phyloP scores from a whole-genome alignment of 345 rosid genomes.

The Lepidium africanum region DNA sequence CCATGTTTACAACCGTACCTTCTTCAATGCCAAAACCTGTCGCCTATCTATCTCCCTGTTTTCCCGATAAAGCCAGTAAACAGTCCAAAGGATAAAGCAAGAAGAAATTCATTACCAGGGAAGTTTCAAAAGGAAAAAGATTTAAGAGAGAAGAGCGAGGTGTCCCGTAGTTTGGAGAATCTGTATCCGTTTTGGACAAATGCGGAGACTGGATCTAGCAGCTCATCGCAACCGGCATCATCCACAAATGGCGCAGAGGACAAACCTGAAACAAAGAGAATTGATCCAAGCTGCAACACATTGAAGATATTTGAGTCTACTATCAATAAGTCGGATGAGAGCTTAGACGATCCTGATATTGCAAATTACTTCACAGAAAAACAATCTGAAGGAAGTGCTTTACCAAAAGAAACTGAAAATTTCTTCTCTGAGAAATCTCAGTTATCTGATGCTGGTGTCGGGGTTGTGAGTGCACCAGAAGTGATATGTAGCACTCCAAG shows the following conservation, averaged over 20 bases:
- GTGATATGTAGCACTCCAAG: slow-evolving; percentile 13
- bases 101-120: slow-evolving; percentile 47
- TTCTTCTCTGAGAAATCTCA: slow-evolving; percentile 24
- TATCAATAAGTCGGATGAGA: slow-evolving; percentile 40
- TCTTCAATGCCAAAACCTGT: slow-evolving; percentile 54
- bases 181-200: slow-evolving; percentile 26
- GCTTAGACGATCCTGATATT: slow-evolving; percentile 42
- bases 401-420: slow-evolving; percentile 30
- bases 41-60: slow-evolving; percentile 78
- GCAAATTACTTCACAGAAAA: slow-evolving; percentile 40
- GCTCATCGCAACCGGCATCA: slow-evolving; percentile 33
- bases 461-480: slow-evolving; percentile 23
- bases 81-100: slow-evolving; percentile 52
- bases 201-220: slow-evolving; percentile 30
- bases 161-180: slow-evolving; percentile 36
- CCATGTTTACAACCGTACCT: slow-evolving; percentile 75
- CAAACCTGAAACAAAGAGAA: slow-evolving; percentile 59
- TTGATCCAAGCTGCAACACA: slow-evolving; percentile 51
- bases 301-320: slow-evolving; percentile 37
- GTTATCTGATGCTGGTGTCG: slow-evolving; percentile 28
- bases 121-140: slow-evolving; percentile 36
- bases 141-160: slow-evolving; percentile 29
- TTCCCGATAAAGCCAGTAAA: slow-evolving; percentile 42
- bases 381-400: slow-evolving; percentile 24
- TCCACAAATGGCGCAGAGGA: slow-evolving; percentile 56